phyloP scores from a whole-genome alignment of 768 basidiomycete genomes.

The Leccinum subgranulosum region DNA sequence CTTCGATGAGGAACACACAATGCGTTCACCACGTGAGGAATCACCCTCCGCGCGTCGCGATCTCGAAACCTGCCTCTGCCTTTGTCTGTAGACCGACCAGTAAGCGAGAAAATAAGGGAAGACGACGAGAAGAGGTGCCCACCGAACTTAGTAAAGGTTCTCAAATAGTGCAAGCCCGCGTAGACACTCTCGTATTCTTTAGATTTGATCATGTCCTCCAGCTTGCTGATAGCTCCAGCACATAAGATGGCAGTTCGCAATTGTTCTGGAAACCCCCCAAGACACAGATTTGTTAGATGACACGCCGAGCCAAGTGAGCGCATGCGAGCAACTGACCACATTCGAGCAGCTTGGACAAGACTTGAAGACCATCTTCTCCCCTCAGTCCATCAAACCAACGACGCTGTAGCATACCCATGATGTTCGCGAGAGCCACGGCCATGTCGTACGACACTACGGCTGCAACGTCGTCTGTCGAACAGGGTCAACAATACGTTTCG shows the following conservation, averaged over 20 bases:
- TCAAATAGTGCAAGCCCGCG: constrained; percentile 25
- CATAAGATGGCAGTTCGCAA: constrained; percentile 15
- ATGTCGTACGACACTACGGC: constrained; percentile 2
- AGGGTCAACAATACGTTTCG: background rate
- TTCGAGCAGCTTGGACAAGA: constrained; percentile 17
- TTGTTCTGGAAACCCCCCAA: constrained; percentile 2
- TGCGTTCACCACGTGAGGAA: no score
- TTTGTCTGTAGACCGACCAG: constrained; percentile 1
- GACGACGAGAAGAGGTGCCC: background rate
- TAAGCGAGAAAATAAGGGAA: background rate
- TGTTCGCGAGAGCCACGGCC: constrained; percentile 3
- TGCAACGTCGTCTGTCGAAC: constrained; percentile 16
- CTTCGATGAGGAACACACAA: no score
- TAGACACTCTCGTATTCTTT: constrained; percentile 5
- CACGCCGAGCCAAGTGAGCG: no score
- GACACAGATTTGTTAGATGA: background rate
- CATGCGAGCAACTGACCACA: constrained; percentile 16
- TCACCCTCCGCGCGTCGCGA: background rate
- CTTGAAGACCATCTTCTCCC: constrained; percentile 25
- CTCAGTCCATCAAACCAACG: constrained; percentile 28
- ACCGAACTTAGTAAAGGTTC: constrained; percentile 20
- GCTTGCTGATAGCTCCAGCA: constrained; percentile 7
- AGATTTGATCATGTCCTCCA: constrained; percentile 15
- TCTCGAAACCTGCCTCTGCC: background rate
- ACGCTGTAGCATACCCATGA: constrained; percentile 22